These are phyloP conservation scores for Mycena sp. DNA, from an alignment of 1,284 basidiomycete species.

Conservation along the genomic window DNA sequence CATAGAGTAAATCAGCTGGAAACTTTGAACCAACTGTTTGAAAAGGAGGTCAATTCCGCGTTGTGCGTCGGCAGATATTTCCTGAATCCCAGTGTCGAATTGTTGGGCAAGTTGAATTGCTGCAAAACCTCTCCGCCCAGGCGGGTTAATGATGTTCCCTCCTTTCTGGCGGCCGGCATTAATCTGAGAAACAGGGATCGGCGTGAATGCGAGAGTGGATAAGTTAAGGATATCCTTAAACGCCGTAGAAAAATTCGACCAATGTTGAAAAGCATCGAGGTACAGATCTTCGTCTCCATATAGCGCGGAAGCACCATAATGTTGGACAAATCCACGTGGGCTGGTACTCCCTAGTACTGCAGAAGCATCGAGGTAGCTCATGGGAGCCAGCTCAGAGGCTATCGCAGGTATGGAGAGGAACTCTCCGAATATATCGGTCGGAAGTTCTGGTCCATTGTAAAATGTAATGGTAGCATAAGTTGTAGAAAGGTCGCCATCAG, in stretches of 20 bases:
- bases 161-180: slow-evolving; percentile 42
- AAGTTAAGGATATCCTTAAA: slow-evolving; percentile 34
- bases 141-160: slow-evolving; percentile 47
- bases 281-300: slow-evolving; percentile 35
- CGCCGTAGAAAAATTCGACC: slow-evolving; percentile 30
- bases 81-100: too few relatives aligned
- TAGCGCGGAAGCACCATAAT: slow-evolving; percentile 47
- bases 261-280: slow-evolving; percentile 18
- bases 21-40: slow-evolving; percentile 32
- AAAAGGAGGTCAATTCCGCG: slow-evolving; percentile 36
- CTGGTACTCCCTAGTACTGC: slow-evolving; percentile 41
- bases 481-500: slow-evolving; percentile 21
- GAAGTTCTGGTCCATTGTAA: slow-evolving; percentile 47
- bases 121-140: slow-evolving; percentile 43
- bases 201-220: slow-evolving; percentile 47
- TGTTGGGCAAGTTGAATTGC: too few relatives aligned
- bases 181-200: slow-evolving; percentile 45
- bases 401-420: slow-evolving; percentile 48
- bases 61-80: slow-evolving; percentile 36
- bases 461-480: slow-evolving; percentile 42
- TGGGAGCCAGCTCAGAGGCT: slow-evolving; percentile 37
- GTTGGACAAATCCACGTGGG: slow-evolving; percentile 41
- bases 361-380: slow-evolving; percentile 37
- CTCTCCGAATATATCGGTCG: slow-evolving; percentile 45
- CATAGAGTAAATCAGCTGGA: background rate